Evolutionary conservation across 768 basidiomycete genomes (phyloP).

Genomic region (Suillus weaverae): DNA sequence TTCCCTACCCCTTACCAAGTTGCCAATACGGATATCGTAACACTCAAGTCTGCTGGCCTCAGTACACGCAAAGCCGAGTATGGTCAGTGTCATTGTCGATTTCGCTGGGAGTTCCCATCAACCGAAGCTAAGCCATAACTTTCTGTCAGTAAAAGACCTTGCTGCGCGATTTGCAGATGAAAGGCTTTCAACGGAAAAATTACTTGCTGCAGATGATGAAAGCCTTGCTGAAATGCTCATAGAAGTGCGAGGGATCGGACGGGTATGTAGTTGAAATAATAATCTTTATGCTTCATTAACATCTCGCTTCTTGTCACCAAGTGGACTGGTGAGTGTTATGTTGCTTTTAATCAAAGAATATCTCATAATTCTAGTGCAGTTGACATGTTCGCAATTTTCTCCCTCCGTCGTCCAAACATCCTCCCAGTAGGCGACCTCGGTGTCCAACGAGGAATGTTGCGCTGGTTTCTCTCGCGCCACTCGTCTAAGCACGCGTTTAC

Average conservation of each 20-base stretch:
- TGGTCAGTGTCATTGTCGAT: conserved; percentile 42
- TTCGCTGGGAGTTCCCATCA: neutral
- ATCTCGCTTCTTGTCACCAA: conserved; percentile 23
- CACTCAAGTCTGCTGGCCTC: conserved; percentile 72
- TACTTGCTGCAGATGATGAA: conserved; percentile 72
- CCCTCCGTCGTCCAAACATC: conserved; percentile 80
- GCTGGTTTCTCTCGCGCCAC: conserved; percentile 69
- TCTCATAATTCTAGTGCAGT: conserved; percentile 41
- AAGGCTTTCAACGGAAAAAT: conserved; percentile 68
- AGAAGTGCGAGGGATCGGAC: conserved; percentile 78
- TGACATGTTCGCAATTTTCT: conserved; percentile 94
- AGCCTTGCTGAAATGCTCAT: conserved; percentile 74
- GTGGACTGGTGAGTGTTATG: conserved; percentile 59
- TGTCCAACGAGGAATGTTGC: conserved; percentile 70
- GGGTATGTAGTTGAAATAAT: conserved; percentile 39
- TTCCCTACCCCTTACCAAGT: conserved; percentile 79
- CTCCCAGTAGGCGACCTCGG: conserved; percentile 81
- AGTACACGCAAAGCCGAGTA: conserved; percentile 90
- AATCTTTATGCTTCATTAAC: conserved; percentile 1
- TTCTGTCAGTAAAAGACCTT: conserved; percentile 64
- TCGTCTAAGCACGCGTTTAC: conserved; percentile 47
- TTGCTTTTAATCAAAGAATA: conserved; percentile 3
- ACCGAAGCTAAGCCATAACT: neutral
- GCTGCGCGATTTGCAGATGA: conserved; percentile 81
- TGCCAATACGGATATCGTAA: conserved; percentile 52